Conservation (phyloP, 495 filamentous ascomycete genomes). For the Penicillium simplicissimum region DNA sequence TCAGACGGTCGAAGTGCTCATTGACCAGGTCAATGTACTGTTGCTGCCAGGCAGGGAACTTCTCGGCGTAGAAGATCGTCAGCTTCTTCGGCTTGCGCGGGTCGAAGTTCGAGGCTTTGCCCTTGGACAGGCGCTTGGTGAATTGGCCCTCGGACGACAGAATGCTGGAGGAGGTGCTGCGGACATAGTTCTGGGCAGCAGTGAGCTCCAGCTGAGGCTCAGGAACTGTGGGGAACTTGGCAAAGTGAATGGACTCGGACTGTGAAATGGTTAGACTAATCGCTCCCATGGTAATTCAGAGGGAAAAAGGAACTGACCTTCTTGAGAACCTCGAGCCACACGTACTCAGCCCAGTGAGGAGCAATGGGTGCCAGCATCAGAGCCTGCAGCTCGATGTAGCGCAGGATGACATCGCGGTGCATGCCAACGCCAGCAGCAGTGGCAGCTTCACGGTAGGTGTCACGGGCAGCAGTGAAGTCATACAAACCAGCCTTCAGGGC, state of each 20-base stretch:
- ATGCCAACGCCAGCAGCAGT: slow-evolving; percentile 74
- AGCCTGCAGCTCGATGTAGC: slow-evolving; percentile 87
- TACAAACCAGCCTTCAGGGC: slow-evolving; percentile 90
- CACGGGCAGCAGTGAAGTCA: slow-evolving; percentile 82
- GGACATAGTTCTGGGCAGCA: slow-evolving; percentile 79
- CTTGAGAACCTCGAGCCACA: slow-evolving; percentile 86
- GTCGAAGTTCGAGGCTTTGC: slow-evolving; percentile 78
- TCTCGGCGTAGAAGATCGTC: slow-evolving; percentile 77
- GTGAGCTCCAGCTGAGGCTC: slow-evolving; percentile 61
- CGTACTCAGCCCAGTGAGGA: slow-evolving; percentile 92
- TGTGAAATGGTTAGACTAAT: slow-evolving; percentile 23
- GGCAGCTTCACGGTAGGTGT: slow-evolving; percentile 84
- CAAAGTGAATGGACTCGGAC: slow-evolving; percentile 72
- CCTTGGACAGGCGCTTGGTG: slow-evolving; percentile 83
- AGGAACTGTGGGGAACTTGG: slow-evolving; percentile 71
- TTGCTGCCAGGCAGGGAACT: slow-evolving; percentile 86
- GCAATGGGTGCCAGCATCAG: slow-evolving; percentile 76
- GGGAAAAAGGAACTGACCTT: slow-evolving; percentile 50
- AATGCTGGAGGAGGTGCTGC: slow-evolving; percentile 71
- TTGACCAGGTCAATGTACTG: slow-evolving; percentile 84
- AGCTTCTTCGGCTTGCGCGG: slow-evolving; percentile 88
- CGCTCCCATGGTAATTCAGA: not conserved
- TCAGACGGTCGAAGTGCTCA: slow-evolving; percentile 58
- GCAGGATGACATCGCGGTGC: slow-evolving; percentile 71
- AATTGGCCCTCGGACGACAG: slow-evolving; percentile 82